Evolutionary conservation across 192 early-diverging fungal species (phyloP).

Genomic region (Coemansia asiatica): DNA sequence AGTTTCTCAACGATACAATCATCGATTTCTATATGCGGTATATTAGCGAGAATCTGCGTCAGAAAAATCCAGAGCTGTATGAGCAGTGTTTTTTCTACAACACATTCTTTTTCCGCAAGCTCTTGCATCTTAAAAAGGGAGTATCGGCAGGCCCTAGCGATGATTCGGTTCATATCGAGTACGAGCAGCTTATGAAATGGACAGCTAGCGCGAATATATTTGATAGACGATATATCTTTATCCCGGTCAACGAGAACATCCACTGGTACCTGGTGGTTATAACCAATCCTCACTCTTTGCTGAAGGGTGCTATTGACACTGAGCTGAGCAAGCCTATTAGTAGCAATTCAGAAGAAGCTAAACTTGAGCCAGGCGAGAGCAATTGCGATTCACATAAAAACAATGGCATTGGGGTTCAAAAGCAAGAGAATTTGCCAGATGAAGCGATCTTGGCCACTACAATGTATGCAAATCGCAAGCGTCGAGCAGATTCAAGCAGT

Average conservation of each 20-base stretch:
- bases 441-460: background rate
- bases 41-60: conserved; percentile 46
- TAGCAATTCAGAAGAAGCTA: background rate
- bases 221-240: conserved; percentile 70
- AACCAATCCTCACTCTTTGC: conserved; percentile 63
- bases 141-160: conserved; percentile 22
- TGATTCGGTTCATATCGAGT: conserved; percentile 50
- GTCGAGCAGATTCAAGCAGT: background rate
- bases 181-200: conserved; percentile 74
- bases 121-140: conserved; percentile 50
- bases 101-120: conserved; percentile 78
- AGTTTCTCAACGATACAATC: conserved; percentile 88
- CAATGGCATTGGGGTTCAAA: background rate
- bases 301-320: background rate
- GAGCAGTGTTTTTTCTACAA: conserved; percentile 76
- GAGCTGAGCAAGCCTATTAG: background rate
- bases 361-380: background rate
- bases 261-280: conserved; percentile 92
- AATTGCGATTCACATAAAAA: background rate
- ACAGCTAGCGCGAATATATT: conserved; percentile 77
- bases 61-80: conserved; percentile 45
- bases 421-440: background rate
- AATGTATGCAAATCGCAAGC: background rate
- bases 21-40: conserved; percentile 86
- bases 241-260: conserved; percentile 87